Evolutionary conservation across 2,329 filamentous ascomycete species (phyloP), one percentile per base, ranked within the genome.

Genomic region (Beauveria scarabaeidicola): DNA sequence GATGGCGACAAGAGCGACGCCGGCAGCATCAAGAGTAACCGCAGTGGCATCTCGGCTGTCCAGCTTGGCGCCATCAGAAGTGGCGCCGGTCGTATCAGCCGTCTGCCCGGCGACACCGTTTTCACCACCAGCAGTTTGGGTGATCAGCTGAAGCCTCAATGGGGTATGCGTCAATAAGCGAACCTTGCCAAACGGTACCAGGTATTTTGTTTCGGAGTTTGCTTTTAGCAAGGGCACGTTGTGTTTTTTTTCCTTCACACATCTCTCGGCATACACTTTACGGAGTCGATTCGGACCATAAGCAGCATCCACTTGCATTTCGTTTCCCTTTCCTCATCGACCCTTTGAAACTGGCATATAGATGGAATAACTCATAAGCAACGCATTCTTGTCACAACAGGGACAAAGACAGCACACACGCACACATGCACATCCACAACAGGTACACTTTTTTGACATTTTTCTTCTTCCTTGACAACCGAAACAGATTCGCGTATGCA

Each of bases 31-130:
- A 68, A 67, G 61, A 77, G 89, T 74, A 90, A 90, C 76, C 69
- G 68, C 17, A 77, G 89, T 73, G 91, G 89, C 54, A 86, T 96
- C 66, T 95, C 90, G 5, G 79, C 84, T 4, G 75, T 81, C 55
- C 83, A 91, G 69, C 75, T 84, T 55, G 78, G 85, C 62, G 88
- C 90, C 67, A 86, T 96, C 67, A 89, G 91, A 64, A 82, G 77
- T 60, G 92, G 92, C 64, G 91, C 91, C 50, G 93, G 95, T 68
- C 89, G 92, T 63, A 84, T 97, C 64, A 94, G 90, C 70, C 86
- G 89, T 53, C 81, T 97, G 62, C 91, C 92, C 0, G 86, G 85
- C 61, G 90, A 92, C 65, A 83, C 87, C 47, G 90, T 96, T 61
- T 92, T 91, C 64, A 91, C 90, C 3, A 81, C 80, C 67, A 83